phyloP scores from a whole-genome alignment of 2,329 filamentous ascomycete genomes.

The Colletotrichum sp. region DNA sequence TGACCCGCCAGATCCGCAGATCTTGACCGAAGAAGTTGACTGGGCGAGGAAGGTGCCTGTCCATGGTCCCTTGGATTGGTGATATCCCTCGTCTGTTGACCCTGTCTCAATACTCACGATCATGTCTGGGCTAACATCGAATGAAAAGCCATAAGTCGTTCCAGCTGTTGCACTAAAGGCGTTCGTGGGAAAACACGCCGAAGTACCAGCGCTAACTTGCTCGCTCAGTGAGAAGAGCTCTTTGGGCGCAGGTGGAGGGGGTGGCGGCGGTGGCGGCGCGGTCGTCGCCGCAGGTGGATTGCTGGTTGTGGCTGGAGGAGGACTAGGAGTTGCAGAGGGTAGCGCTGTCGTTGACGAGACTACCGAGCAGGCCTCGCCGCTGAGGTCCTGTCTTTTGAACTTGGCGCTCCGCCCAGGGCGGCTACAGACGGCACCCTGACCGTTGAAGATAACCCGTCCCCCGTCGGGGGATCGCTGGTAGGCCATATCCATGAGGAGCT shows the following conservation, averaged over 20 bases:
- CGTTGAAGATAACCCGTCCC: not conserved
- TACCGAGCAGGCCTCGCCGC: not conserved
- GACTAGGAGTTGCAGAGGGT: not conserved
- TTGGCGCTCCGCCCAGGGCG: not conserved
- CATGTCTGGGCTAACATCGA: not conserved
- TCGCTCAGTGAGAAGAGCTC: not conserved
- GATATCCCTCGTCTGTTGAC: not conserved
- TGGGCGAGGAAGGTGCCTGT: not conserved
- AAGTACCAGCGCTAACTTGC: not conserved
- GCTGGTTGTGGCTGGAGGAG: not conserved
- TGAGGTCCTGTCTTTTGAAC: not conserved
- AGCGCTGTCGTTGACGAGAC: not conserved
- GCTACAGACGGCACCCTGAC: not conserved
- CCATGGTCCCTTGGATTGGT: not conserved
- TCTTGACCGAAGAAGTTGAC: not conserved
- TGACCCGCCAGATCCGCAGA: not conserved
- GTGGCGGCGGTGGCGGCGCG: not conserved
- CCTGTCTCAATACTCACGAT: not conserved
- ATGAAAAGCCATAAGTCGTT: not conserved
- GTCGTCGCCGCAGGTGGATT: not conserved
- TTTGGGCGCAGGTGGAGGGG: not conserved
- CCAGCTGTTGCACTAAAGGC: not conserved
- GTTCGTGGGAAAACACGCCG: not conserved
- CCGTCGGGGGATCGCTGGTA: not conserved
- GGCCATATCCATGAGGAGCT: not conserved